A percentile compares a stretch with the other conserved stretches of the same genome.
Evolutionary conservation across 2,329 filamentous ascomycete species (phyloP).

Genomic region (Diaporthe citriasiana): DNA sequence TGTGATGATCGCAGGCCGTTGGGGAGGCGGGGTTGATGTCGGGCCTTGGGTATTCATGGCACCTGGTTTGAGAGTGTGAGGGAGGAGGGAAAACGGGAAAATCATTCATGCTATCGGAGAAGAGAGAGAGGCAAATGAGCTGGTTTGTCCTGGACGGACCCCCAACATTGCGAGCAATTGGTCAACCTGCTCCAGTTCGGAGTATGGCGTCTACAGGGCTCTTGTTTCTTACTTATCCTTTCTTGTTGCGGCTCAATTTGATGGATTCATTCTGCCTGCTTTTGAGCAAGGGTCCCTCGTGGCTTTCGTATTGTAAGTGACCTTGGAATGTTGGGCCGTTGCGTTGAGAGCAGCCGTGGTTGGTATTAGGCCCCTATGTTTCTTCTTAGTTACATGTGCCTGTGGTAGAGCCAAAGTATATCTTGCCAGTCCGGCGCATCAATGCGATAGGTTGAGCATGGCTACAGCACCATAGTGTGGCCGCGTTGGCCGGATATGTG

Average conservation of each 20-base stretch:
- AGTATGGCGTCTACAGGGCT: conserved; percentile 40
- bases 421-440: background rate
- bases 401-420: background rate
- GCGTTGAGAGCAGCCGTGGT: background rate
- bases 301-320: conserved; percentile 2
- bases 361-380: background rate
- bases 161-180: conserved; percentile 14
- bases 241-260: conserved; percentile 7
- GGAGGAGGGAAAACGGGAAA: background rate
- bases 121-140: background rate
- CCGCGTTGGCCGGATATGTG: no score
- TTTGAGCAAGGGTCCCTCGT: background rate
- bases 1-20: no score
- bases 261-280: conserved; percentile 14
- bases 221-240: conserved; percentile 13
- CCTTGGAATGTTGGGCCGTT: background rate
- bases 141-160: conserved; percentile 16
- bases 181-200: conserved; percentile 34
- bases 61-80: background rate
- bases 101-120: background rate
- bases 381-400: background rate
- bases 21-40: background rate
- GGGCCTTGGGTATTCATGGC: background rate
- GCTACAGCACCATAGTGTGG: background rate
- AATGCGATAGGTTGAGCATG: background rate